Base-by-base conservation (phyloP, 1,139 yeast species). In the Blastobotrys aristatus region DNA sequence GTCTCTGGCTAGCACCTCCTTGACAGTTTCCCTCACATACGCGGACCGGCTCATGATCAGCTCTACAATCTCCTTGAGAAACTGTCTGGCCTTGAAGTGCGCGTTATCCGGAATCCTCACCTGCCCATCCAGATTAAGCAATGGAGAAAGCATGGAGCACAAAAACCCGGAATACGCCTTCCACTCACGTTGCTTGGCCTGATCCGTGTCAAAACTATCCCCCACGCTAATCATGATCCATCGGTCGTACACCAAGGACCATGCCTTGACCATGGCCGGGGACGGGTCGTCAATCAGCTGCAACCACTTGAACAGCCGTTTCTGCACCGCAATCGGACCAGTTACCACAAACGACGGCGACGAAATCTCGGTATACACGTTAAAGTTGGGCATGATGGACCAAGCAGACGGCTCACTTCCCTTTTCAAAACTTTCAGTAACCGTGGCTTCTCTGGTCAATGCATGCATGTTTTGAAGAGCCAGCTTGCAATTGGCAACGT, bases 271-370 rank as follows among this genome's bases (percentile, higher is more conserved):
- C 33, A 86, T 65, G 1, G 87, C 77, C 34, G 71, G 69, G 0
- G 87, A 79, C 1, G 90, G 86, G 33, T 66, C 68, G 5, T 77
- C 75, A n/a, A 79, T 57, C 27, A 57, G 70, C 50, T 79, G 72
- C 45, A 83, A 65, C 39, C 84, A 71, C 52, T 75, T 74, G 56
- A 79, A 70, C 49, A 85, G 68, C 50, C 81, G 75, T 60, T 85
- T 84, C 60, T 86, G 92, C 30, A 84, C 72, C 0, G 94, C 89
- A 16, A 84, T 85, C 27, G 82, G 76, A 16, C 95, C 92, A 0
- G 90, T 82, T 45, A 84, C 80, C 2, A 82, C 78, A 29, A 75
- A 70, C 31, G 70, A 76, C 52, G 83, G 89, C n/a, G 76, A 66
- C 8, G 80, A 67, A 6, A 86, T 73, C 3, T 72, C 77, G 0